Evolutionary conservation across 2,329 filamentous ascomycete species (phyloP), one percentile per base, ranked within the genome.

Genomic region (Parastagonospora nodorum): DNA sequence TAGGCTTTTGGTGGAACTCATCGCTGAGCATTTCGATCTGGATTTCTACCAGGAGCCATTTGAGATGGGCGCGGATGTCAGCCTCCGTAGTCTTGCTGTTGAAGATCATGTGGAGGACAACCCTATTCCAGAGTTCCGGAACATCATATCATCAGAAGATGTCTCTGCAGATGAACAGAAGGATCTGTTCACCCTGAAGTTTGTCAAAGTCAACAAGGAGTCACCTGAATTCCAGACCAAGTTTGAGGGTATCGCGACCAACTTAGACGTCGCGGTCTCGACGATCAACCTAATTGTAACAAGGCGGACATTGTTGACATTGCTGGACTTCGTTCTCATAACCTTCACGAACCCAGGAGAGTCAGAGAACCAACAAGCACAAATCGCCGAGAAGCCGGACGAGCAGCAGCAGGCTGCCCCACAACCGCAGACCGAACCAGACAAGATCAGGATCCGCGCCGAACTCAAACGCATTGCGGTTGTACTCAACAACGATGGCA

Each of bases 211-310:
- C 51, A 97, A 94, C 64, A 88, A 85, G 29, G 85, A 91, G 43
- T 97, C 94, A 2, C 95, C 95, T 0, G 93, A 99, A 68, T 96
- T 97, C 65, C 87, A 92, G 80, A 85, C 88, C 1, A 88, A 91
- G 2, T 97, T 96, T 62, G 92, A 97, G 66, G 92, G 92, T 1
- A 88, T 97, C 48, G 92, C 95, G 57, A 97, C 89, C 27, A 97
- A 99, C 63, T 82, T 99, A 38, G 91, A 95, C 53, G 88, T 94
- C 1, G 86, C 87, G 0, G 87, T 99, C 10, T 97, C 94, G 0
- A 99, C 94, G 0, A 96, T 99, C 76, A 97, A 97, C 69, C 74
- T 99, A 16, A 86, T 99, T 30, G 92, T 99, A 8, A 99, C 95
- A 0, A 83, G 95, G 58, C 93, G 89, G 74, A 99, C 95, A 0